phyloP scores from a whole-genome alignment of 306 rosid species.

The Fragaria ananassa region DNA sequence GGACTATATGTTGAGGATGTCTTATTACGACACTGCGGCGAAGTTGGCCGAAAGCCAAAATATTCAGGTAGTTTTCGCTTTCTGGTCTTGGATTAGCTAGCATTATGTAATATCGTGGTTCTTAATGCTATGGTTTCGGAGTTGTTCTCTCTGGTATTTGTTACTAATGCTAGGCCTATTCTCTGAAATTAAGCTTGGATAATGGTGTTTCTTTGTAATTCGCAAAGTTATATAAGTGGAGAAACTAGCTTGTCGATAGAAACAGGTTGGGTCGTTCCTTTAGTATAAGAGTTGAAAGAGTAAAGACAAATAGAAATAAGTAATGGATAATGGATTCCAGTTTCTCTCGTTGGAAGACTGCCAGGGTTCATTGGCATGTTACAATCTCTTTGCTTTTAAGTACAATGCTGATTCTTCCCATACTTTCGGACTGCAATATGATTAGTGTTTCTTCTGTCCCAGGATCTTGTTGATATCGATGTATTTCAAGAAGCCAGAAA shows the following conservation, averaged over 20 bases:
- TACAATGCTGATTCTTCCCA: background rate
- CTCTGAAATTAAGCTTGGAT: background rate
- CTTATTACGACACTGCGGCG: constrained; percentile 76
- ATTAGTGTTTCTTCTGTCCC: constrained; percentile 8
- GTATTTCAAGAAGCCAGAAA: constrained; percentile 86
- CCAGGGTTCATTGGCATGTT: background rate
- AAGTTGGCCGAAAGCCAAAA: constrained; percentile 72
- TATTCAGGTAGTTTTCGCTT: constrained; percentile 52
- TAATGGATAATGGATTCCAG: background rate
- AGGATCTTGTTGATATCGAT: constrained; percentile 94
- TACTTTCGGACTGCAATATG: background rate
- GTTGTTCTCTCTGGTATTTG: background rate
- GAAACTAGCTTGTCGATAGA: background rate
- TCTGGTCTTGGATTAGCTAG: background rate
- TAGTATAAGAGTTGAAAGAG: background rate
- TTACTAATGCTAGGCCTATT: background rate
- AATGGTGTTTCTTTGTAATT: background rate
- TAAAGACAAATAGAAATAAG: background rate
- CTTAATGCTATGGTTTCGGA: background rate
- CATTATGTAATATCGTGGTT: background rate
- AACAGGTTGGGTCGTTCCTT: background rate
- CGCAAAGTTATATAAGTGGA: background rate
- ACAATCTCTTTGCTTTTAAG: background rate
- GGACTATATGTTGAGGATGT: constrained; percentile 97
- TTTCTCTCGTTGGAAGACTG: background rate